These are phyloP conservation scores for Kitagawia praeruptora DNA, from an alignment of 129 eudicot species.

Conservation along the genomic window DNA sequence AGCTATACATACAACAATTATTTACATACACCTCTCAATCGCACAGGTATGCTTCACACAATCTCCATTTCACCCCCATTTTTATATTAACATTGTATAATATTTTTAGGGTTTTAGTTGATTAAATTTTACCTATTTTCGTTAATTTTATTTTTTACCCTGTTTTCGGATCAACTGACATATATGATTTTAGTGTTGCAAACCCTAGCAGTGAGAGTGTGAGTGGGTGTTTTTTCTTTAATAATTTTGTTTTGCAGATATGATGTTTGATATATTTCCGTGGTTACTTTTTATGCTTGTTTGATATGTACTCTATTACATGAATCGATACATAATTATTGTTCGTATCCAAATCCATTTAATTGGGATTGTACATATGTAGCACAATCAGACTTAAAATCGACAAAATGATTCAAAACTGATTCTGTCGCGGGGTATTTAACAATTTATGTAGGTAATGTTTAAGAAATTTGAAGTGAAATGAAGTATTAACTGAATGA, in stretches of 20 bases:
- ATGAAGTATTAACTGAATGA: not conserved
- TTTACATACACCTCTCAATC: not conserved
- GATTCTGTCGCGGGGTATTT: not conserved
- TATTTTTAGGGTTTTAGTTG: not conserved
- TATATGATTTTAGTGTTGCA: too few species aligned
- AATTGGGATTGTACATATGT: not conserved
- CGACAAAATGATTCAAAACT: not conserved
- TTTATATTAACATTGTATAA: not conserved
- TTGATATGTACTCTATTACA: not conserved
- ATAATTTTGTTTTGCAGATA: not conserved
- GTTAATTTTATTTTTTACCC: not conserved
- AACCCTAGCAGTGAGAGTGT: not conserved
- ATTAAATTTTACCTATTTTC: not conserved
- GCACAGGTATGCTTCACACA: not conserved
- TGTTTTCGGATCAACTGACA: not conserved
- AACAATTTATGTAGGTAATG: not conserved
- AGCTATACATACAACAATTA: not conserved
- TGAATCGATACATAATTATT: too few species aligned
- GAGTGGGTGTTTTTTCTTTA: not conserved
- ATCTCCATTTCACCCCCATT: not conserved
- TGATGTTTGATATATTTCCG: not conserved
- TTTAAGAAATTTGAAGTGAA: not conserved
- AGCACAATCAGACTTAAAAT: not conserved
- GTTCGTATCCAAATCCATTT: not conserved
- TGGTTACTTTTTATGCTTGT: not conserved